Conservation (phyloP, 202 grass and related monocot species). For the Panicum hallii region DNA sequence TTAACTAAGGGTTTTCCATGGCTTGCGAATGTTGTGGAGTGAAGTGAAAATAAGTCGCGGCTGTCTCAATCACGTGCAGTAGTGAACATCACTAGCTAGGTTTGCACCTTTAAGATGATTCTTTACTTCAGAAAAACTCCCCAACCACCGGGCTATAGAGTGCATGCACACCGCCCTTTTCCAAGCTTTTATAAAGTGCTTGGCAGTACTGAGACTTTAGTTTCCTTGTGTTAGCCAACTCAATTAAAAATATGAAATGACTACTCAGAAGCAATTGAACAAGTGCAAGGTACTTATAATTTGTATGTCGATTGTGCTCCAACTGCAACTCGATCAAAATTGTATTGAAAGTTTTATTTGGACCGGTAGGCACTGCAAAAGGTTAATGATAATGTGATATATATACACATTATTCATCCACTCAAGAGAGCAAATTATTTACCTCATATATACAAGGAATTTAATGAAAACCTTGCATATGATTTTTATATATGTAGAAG, state of each 20-base stretch:
- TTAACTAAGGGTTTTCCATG: not conserved
- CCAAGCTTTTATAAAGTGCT: not conserved
- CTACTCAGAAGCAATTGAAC: not conserved
- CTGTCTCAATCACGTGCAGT: not conserved
- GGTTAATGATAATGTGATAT: not conserved
- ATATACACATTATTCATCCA: not conserved
- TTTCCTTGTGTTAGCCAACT: not conserved
- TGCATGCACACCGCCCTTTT: not conserved
- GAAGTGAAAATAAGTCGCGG: not conserved
- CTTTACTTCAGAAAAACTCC: conserved; percentile 23
- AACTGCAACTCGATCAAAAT: not conserved
- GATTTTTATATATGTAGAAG: not conserved
- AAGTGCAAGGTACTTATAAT: not conserved
- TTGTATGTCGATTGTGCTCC: not conserved
- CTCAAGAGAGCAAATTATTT: not conserved
- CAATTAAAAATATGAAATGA: not conserved
- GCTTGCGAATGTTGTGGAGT: not conserved
- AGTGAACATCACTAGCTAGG: not conserved
- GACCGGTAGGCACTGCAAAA: no score
- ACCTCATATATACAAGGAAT: not conserved
- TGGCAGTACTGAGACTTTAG: not conserved
- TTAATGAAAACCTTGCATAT: not conserved
- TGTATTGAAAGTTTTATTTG: no score
- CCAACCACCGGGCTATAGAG: conserved; percentile 17
- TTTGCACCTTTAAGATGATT: conserved; percentile 9